Percentiles rank a stretch among this genome's conserved stretches.
phyloP scores from a whole-genome alignment of 192 early-diverging fungal genomes.

The Coemansia sp. region DNA sequence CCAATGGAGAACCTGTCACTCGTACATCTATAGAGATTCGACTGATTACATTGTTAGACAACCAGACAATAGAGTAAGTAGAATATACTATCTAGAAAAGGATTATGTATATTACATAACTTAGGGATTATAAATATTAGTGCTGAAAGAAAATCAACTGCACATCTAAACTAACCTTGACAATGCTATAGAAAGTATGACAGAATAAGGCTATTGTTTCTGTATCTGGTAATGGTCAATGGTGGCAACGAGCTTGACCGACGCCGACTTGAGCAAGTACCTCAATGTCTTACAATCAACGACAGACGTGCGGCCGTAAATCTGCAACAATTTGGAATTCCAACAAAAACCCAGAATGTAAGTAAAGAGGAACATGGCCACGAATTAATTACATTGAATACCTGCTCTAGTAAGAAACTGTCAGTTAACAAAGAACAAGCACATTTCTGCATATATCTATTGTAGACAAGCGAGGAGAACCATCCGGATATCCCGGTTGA shows the following conservation, averaged over 20 bases:
- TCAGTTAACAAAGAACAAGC: background rate
- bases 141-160: background rate
- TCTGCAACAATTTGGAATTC: conserved; percentile 35
- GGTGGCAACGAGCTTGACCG: conserved; percentile 39
- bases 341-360: conserved; percentile 24
- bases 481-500: background rate
- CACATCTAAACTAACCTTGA: background rate
- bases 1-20: conserved; percentile 11
- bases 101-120: too few relatives aligned
- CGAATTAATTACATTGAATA: background rate
- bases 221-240: conserved; percentile 42
- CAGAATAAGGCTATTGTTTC: conserved; percentile 38
- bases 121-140: too few relatives aligned
- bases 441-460: background rate
- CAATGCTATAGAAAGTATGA: conserved; percentile 31
- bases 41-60: conserved; percentile 41
- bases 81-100: too few relatives aligned
- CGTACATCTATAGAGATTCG: conserved; percentile 31
- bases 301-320: conserved; percentile 48
- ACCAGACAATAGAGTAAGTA: conserved; percentile 40
- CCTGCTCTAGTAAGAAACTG: background rate
- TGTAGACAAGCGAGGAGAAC: background rate
- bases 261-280: conserved; percentile 47
- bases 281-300: conserved; percentile 36
- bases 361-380: background rate